phyloP scores from a whole-genome alignment of 805 yeast genomes.

The Suhomyces xylopsoci region DNA sequence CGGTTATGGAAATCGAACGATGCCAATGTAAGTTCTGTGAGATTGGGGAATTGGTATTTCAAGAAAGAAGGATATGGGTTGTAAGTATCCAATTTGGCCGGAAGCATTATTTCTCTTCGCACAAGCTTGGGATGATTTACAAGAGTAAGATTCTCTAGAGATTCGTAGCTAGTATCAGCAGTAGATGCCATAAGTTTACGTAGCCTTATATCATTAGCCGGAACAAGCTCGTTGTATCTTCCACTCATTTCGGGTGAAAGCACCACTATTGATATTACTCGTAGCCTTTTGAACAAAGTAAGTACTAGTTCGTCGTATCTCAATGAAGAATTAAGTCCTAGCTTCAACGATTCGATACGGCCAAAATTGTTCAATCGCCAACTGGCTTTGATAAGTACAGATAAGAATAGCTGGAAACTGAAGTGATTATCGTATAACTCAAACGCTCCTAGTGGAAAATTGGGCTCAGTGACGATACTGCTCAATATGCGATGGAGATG shows the following conservation, averaged over 20 bases:
- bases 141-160: constrained; percentile 19
- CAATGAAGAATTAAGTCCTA: constrained; percentile 26
- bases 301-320: constrained; percentile 18
- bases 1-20: constrained; percentile 30
- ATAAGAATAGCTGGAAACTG: constrained; percentile 23
- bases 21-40: constrained; percentile 25
- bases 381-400: constrained; percentile 20
- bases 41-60: constrained; percentile 16
- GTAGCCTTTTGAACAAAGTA: constrained; percentile 21
- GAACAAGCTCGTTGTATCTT: constrained; percentile 16
- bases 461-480: constrained; percentile 20
- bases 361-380: constrained; percentile 26
- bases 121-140: constrained; percentile 27
- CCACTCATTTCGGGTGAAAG: constrained; percentile 17
- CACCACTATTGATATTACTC: constrained; percentile 20
- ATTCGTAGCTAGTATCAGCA: background rate
- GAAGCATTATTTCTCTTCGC: constrained; percentile 7
- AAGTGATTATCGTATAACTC: constrained; percentile 27
- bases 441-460: constrained; percentile 18
- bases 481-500: constrained; percentile 30
- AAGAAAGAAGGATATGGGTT: constrained; percentile 27
- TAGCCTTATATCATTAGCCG: constrained; percentile 14
- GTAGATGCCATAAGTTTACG: constrained; percentile 2
- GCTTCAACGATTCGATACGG: constrained; percentile 18
- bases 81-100: constrained; percentile 15